Evolutionary conservation across 305 asterid genomes (phyloP).

Genomic region (Stenogyne calaminthoides): DNA sequence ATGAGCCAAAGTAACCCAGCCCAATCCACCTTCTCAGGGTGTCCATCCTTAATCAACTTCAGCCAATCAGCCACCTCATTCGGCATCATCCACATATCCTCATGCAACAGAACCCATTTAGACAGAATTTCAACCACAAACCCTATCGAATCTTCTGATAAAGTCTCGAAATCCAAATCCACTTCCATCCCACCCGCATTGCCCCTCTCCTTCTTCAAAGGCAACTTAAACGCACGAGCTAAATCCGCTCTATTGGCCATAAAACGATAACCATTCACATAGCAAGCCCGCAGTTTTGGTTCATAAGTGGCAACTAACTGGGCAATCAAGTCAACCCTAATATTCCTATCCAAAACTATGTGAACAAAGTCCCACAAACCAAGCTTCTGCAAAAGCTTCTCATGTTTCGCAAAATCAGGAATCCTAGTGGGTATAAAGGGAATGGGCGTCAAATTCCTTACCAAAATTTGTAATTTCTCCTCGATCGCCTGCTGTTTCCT

Average conservation of each 20-base stretch:
- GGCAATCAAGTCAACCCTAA: conserved; percentile 62
- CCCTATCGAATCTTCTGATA: conserved; percentile 50
- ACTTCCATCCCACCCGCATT: conserved; percentile 40
- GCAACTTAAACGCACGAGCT: conserved; percentile 59
- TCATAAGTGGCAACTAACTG: conserved; percentile 59
- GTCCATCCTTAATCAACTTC: conserved; percentile 62
- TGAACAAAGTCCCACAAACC: conserved; percentile 76
- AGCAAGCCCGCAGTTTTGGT: conserved; percentile 43
- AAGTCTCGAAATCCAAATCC: conserved; percentile 48
- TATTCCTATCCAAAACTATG: conserved; percentile 48
- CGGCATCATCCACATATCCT: conserved; percentile 75
- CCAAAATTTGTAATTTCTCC: conserved; percentile 40
- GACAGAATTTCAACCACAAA: conserved; percentile 56
- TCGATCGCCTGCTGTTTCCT: conserved; percentile 46
- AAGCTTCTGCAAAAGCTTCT: conserved; percentile 50
- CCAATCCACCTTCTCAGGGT: conserved; percentile 91
- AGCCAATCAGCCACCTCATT: conserved; percentile 61
- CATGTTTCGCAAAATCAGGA: conserved; percentile 48
- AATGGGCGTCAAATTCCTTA: conserved; percentile 47
- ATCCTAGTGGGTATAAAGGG: conserved; percentile 51
- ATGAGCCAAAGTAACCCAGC: conserved; percentile 78
- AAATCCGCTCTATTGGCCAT: conserved; percentile 56
- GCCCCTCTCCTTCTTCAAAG: conserved; percentile 56
- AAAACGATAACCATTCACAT: conserved; percentile 45
- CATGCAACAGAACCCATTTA: conserved; percentile 75